Evolutionary conservation across 202 grass and related monocot genomes (phyloP).

Genomic region (Musa balbisiana): DNA sequence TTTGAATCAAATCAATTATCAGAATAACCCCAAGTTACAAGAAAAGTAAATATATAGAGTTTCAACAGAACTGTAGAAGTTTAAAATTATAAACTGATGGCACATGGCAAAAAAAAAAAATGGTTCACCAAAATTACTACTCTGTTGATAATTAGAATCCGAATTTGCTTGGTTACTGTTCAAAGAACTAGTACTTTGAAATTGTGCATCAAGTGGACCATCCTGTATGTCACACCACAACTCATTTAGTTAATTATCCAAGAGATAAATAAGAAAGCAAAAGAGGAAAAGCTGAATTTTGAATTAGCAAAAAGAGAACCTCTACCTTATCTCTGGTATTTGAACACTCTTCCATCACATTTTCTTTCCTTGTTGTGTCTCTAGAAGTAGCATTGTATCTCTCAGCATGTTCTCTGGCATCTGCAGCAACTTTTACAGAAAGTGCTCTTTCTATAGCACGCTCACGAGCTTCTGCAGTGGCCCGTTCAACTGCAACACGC

Average conservation of each 20-base stretch:
- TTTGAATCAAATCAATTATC: constrained; percentile 26
- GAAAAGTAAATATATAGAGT: constrained; percentile 1
- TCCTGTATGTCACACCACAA: constrained; percentile 35
- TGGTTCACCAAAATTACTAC: constrained; percentile 16
- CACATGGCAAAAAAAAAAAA: constrained; percentile 4
- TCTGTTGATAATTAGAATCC: constrained; percentile 41
- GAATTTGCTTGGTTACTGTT: constrained; percentile 34
- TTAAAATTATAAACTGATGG: background rate
- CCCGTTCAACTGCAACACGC: constrained; percentile 82
- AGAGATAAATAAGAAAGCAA: background rate
- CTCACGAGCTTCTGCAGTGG: constrained; percentile 72
- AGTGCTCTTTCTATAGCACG: constrained; percentile 77
- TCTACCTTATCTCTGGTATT: background rate
- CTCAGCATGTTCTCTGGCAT: constrained; percentile 62
- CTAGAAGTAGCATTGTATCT: constrained; percentile 52
- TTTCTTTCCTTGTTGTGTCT: background rate
- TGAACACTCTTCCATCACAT: constrained; percentile 6
- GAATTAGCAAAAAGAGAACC: background rate
- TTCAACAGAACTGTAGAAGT: background rate
- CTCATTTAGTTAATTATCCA: constrained; percentile 7
- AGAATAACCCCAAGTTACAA: constrained; percentile 16
- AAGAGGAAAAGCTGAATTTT: background rate
- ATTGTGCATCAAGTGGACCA: constrained; percentile 36
- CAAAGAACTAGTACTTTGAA: constrained; percentile 40
- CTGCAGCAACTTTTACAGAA: constrained; percentile 60